Conservation (phyloP, 2,329 filamentous ascomycete genomes). For the Alternaria postmessia region DNA sequence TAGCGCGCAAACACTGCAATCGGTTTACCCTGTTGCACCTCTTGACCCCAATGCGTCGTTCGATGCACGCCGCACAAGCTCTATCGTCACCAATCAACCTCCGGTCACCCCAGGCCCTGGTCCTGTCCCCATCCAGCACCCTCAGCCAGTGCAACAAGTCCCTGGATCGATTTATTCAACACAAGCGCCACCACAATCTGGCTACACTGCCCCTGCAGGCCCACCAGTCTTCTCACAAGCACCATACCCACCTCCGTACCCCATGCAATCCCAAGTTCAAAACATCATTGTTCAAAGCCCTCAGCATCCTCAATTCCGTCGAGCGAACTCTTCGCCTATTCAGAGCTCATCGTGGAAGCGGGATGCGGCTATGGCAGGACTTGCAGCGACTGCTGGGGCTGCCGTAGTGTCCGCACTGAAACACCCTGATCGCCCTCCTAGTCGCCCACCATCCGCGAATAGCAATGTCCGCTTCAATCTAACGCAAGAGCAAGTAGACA, state of each 20-base stretch:
- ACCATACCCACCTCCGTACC: constrained; percentile 30
- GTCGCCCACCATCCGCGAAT: constrained; percentile 40
- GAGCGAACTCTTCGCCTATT: constrained; percentile 59
- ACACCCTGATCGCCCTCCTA: constrained; percentile 15
- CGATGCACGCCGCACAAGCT: constrained; percentile 63
- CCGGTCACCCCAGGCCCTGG: constrained; percentile 43
- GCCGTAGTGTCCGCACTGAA: constrained; percentile 49
- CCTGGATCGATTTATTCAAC: constrained; percentile 70
- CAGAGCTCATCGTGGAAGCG: constrained; percentile 49
- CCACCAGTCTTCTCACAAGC: constrained; percentile 52
- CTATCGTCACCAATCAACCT: constrained; percentile 53
- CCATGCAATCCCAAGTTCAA: constrained; percentile 28
- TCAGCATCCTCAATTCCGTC: constrained; percentile 41
- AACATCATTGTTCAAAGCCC: constrained; percentile 34
- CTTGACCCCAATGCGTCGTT: constrained; percentile 68
- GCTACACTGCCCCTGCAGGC: constrained; percentile 53
- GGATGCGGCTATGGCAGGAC: constrained; percentile 56
- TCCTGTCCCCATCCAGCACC: constrained; percentile 80
- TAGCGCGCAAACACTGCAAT: constrained; percentile 64
- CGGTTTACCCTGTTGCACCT: constrained; percentile 72
- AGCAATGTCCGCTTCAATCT: constrained; percentile 65
- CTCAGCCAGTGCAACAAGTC: constrained; percentile 79
- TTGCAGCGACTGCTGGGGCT: constrained; percentile 54
- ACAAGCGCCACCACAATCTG: constrained; percentile 50
- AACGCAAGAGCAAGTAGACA: constrained; percentile 64